Base-by-base conservation (phyloP, 1,139 yeast species). In the Groenewaldozyma auringiensis region DNA sequence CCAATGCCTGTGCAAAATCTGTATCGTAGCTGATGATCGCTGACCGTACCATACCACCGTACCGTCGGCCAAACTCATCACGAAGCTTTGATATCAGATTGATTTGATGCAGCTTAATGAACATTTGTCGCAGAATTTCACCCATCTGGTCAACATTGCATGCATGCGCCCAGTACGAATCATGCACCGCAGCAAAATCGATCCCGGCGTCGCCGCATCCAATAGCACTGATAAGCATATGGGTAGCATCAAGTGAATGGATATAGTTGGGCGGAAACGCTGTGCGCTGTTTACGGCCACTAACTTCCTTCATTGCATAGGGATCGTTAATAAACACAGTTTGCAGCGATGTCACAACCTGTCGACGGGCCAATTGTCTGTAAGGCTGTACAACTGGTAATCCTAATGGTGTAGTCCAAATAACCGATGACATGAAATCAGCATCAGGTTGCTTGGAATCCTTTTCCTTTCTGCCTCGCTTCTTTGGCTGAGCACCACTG, bases 101-200 rank as follows among this genome's bases (percentile, higher is more conserved):
- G 25, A 76, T 79, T 49, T 76, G 76, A 63, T 92, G 97, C 49
- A 92, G 70, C 42, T 74, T 69, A 50, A 92, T 83, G 65, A 92
- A 92, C 49, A 86, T 81, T 37, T 83, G 80, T 60, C 99, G 78
- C 51, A 92, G 70, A 42, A 75, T 69, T n/a, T 57, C 59, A 62
- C 82, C 87, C 94, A 92, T 83, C 4, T 57, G 61, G 53, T 81
- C 83, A 31, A 92, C 79, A 61, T 86, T 94, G 37, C 79, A 70
- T 1, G 98, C 96, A 64, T 94, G 98, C 0, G 98, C 88, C 99
- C 99, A 92, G 63, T 86, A 92, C 1, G 97, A 89, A 64, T 92
- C 99, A 65, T 92, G 99, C 31, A 92, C 99, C 0, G 97, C 82
- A 0, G 98, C 96, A 71, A 94, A 92, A n/a, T 79, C 71, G 46